A percentile compares a stretch with the other conserved stretches of the same genome.
phyloP scores from a whole-genome alignment of 805 yeast genomes.

The Monosporozyma aquatica region DNA sequence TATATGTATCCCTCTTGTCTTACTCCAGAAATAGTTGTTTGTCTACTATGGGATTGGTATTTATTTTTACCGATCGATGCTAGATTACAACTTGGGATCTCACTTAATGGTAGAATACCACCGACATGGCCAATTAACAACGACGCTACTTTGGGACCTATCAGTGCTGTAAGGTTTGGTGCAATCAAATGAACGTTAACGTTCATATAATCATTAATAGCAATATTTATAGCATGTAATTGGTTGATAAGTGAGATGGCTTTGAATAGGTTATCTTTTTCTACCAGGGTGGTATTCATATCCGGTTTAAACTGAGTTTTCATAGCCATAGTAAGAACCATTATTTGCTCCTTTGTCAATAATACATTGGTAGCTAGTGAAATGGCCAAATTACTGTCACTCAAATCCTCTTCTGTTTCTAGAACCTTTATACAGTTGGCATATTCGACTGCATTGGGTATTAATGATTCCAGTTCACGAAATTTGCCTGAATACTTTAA shows the following conservation, averaged over 20 bases:
- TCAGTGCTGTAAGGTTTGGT: constrained; percentile 67
- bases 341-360: constrained; percentile 53
- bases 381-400: constrained; percentile 19
- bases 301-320: constrained; percentile 36
- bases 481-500: constrained; percentile 51
- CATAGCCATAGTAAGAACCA: constrained; percentile 69
- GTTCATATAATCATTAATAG: constrained; percentile 47
- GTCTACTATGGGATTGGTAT: constrained; percentile 29
- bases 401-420: constrained; percentile 35
- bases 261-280: constrained; percentile 32
- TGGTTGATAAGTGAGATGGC: constrained; percentile 37
- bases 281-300: constrained; percentile 24
- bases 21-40: constrained; percentile 33
- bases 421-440: constrained; percentile 43
- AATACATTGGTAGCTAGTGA: constrained; percentile 31
- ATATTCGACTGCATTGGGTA: constrained; percentile 55
- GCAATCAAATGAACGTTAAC: constrained; percentile 51
- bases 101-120: constrained; percentile 55
- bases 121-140: constrained; percentile 63
- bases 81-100: constrained; percentile 74
- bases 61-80: constrained; percentile 59
- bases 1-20: constrained; percentile 65
- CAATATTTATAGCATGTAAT: constrained; percentile 35
- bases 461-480: constrained; percentile 59
- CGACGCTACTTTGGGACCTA: constrained; percentile 67